Percentiles rank a stretch among this genome's conserved stretches.
Conservation (phyloP, 1,284 basidiomycete genomes). For the Melampsora medusae region DNA sequence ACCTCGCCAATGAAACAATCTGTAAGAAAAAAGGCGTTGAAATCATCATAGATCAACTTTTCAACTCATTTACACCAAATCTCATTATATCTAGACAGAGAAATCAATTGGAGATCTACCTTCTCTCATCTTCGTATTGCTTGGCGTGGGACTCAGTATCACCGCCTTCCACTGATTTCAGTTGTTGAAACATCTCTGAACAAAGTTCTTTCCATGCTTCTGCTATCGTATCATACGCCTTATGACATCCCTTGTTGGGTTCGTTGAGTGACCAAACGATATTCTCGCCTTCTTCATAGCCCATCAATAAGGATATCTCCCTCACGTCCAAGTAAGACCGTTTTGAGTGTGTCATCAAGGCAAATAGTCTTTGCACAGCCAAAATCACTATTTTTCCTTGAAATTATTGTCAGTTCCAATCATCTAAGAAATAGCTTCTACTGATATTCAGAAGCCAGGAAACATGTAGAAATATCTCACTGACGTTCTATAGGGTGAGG, state of each 20-base stretch:
- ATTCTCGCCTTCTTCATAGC: conserved; percentile 43
- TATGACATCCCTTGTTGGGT: conserved; percentile 43
- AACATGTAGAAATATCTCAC: conserved; percentile 2
- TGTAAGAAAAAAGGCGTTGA: background rate
- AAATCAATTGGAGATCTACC: conserved; percentile 4
- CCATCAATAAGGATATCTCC: conserved; percentile 34
- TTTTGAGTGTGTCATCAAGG: conserved; percentile 27
- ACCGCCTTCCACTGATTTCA: background rate
- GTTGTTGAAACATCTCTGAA: background rate
- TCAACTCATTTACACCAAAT: background rate
- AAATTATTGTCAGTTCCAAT: background rate
- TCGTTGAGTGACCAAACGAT: conserved; percentile 45
- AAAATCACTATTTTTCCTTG: conserved; percentile 15
- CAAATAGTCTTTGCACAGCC: conserved; percentile 39
- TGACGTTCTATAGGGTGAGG: conserved; percentile 31
- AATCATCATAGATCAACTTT: background rate
- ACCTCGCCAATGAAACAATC: conserved; percentile 45
- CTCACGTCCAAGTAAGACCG: conserved; percentile 39
- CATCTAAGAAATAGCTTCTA: background rate
- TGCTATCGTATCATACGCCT: conserved; percentile 42
- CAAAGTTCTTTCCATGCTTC: conserved; percentile 41
- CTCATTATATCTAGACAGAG: no score
- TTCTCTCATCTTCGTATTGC: conserved; percentile 23
- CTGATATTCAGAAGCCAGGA: background rate
- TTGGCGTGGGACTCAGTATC: background rate